Conservation (phyloP, 257 asterid species). For the Nicotiana attenuata region DNA sequence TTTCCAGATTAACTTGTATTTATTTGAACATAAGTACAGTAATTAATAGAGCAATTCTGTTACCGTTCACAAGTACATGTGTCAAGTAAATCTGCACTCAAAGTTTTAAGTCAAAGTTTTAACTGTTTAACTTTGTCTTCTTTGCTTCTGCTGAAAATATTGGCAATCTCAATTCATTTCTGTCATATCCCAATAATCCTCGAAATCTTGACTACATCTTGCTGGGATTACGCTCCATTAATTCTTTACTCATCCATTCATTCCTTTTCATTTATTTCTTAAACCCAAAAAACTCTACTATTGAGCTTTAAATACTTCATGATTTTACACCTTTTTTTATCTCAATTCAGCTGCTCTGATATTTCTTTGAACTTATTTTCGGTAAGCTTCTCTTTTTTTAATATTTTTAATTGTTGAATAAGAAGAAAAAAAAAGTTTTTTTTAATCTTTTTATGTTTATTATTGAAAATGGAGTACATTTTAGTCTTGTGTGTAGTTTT, state of each 20-base stretch:
- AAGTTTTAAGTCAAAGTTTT: not conserved
- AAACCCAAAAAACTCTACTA: not conserved
- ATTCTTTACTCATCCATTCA: not conserved
- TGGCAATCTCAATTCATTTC: not conserved
- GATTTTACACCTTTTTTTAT: not conserved
- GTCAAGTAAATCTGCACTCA: not conserved
- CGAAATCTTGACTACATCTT: not conserved
- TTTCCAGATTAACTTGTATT: too few species aligned
- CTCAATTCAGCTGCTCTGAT: not conserved
- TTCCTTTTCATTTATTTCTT: not conserved
- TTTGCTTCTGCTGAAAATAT: not conserved
- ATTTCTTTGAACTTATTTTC: not conserved
- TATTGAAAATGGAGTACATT: not conserved
- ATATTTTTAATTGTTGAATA: too few species aligned
- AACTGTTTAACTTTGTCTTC: not conserved
- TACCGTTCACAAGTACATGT: not conserved
- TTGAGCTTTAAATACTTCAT: not conserved
- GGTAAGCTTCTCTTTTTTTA: not conserved
- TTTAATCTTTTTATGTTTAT: too few species aligned
- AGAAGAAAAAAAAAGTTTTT: too few species aligned
- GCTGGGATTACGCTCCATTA: not conserved
- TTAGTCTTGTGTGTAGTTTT: not conserved
- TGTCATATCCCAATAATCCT: not conserved
- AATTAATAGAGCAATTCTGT: too few species aligned
- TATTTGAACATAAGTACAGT: too few species aligned